phyloP scores from a whole-genome alignment of 768 basidiomycete species.

The Boletus fagicola region DNA sequence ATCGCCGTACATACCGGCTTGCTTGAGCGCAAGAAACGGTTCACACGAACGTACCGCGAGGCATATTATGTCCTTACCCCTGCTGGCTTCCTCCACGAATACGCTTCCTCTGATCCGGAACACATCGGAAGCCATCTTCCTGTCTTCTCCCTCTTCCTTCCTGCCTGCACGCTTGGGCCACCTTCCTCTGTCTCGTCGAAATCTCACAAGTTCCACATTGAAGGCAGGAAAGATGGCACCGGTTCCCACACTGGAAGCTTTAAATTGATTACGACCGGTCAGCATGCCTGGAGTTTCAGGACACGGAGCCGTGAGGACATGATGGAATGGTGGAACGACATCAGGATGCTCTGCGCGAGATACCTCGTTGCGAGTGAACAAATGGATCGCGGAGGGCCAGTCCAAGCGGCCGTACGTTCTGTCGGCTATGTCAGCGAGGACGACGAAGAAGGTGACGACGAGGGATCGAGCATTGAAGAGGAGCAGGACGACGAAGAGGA shows the following conservation, averaged over 20 bases:
- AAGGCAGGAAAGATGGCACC: slow-evolving; percentile 80
- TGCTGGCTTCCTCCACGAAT: slow-evolving; percentile 96
- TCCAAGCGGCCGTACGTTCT: slow-evolving; percentile 86
- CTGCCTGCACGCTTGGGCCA: slow-evolving; percentile 93
- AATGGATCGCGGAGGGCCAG: slow-evolving; percentile 89
- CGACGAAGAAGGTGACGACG: slow-evolving; percentile 54
- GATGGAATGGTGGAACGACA: slow-evolving; percentile 99
- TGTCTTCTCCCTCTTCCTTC: slow-evolving; percentile 85
- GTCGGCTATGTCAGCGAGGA: slow-evolving; percentile 89
- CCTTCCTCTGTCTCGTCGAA: slow-evolving; percentile 65
- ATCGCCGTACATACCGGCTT: slow-evolving; percentile 84
- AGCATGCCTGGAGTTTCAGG: slow-evolving; percentile 87
- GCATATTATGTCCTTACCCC: slow-evolving; percentile 91
- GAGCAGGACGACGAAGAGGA: slow-evolving; percentile 51
- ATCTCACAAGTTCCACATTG: slow-evolving; percentile 96
- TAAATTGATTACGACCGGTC: slow-evolving; percentile 37
- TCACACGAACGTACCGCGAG: slow-evolving; percentile 83
- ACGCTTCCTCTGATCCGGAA: slow-evolving; percentile 70
- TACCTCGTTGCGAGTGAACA: slow-evolving; percentile 93
- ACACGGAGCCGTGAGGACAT: slow-evolving; percentile 89
- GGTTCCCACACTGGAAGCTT: slow-evolving; percentile 59
- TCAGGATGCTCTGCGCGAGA: slow-evolving; percentile 87
- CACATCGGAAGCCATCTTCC: slow-evolving; percentile 52
- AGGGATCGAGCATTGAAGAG: slow-evolving; percentile 50
- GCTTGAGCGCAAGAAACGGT: slow-evolving; percentile 94